Conservation (phyloP, 2,329 filamentous ascomycete genomes). For the Chalaropsis thielavioides region DNA sequence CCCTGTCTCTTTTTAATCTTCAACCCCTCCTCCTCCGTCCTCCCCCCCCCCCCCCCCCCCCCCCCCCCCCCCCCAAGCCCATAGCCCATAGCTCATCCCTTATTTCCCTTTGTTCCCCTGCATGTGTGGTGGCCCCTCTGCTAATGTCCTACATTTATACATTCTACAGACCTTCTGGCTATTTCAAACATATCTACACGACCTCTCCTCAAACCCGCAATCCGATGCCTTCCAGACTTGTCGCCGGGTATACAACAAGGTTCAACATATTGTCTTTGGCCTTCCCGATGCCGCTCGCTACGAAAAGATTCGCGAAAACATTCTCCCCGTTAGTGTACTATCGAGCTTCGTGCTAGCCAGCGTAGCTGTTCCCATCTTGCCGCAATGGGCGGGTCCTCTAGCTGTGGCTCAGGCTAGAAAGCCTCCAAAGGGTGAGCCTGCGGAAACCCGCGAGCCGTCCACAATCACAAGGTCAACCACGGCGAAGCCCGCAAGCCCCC, state of each 20-base stretch:
- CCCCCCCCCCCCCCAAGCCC: neutral
- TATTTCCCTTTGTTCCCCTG: neutral
- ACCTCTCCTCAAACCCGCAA: conserved; percentile 60
- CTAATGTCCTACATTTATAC: neutral
- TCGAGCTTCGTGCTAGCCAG: conserved; percentile 68
- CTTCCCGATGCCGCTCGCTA: conserved; percentile 51
- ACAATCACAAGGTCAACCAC: conserved; percentile 47
- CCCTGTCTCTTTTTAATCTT: neutral
- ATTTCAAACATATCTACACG: conserved; percentile 76
- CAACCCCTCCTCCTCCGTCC: conserved; percentile 2
- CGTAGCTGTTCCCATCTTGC: conserved; percentile 58
- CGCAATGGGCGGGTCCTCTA: conserved; percentile 64
- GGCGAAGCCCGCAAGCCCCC: conserved; percentile 37
- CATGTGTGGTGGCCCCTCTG: neutral
- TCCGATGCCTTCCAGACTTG: conserved; percentile 69
- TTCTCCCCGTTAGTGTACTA: conserved; percentile 64
- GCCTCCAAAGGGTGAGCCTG: conserved; percentile 39
- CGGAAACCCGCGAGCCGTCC: conserved; percentile 36
- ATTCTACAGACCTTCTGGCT: conserved; percentile 65
- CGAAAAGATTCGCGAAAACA: conserved; percentile 70
- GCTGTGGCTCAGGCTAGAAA: conserved; percentile 71
- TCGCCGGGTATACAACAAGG: conserved; percentile 72
- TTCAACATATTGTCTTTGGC: conserved; percentile 77
- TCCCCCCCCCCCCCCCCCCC: conserved; percentile 18
- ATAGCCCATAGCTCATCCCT: neutral